Base-by-base conservation (phyloP, 1,139 yeast species). In the Saccharomyces uvarum region DNA sequence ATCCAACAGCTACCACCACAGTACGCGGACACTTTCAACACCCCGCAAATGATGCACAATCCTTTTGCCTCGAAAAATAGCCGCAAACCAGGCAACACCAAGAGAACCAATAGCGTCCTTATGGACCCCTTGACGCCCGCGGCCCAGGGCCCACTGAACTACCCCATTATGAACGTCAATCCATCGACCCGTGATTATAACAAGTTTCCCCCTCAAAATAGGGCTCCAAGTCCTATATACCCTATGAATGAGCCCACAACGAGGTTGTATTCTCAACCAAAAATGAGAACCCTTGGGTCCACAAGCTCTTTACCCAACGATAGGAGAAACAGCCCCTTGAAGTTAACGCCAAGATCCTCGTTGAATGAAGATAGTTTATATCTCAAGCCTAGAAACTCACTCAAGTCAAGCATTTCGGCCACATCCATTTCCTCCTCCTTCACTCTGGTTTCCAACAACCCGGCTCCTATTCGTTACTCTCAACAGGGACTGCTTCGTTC, bases 111-210 rank as follows among this genome's bases (percentile, higher is more conserved):
- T 69, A 70, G 74, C 24, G 63, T 70, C 7, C 54, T 69, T 3
- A 65, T 69, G 60, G 75, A 71, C 56, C 74, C 74, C 1, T 58
- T 71, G 13, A 72, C 73, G 26, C 69, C 73, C 3, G 65, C 65
- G 1, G 58, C 64, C 42, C 29, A 21, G 26, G 33, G 27, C 29
- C 21, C 44, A 8, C 21, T 38, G 13, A 38, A 38, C 44, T 38
- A 38, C 11, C 44, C 44, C 13, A 38, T 38, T 19, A 38, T 38
- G 44, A 38, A 38, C 19, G 19, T 38, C 4, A 38, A 38, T 11
- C 24, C 44, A 14, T 8, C 44, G 11, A 6, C 3, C 21, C 44
- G 44, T 19, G 44, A 38, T 2, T 38, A 38, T 16, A 33, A 33
- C 21, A 38, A 38, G 24, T 16, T n/a, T 16, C n/a, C 19, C 13